Base-by-base conservation (phyloP, 2,329 filamentous ascomycete species). In the Alternaria sp. region DNA sequence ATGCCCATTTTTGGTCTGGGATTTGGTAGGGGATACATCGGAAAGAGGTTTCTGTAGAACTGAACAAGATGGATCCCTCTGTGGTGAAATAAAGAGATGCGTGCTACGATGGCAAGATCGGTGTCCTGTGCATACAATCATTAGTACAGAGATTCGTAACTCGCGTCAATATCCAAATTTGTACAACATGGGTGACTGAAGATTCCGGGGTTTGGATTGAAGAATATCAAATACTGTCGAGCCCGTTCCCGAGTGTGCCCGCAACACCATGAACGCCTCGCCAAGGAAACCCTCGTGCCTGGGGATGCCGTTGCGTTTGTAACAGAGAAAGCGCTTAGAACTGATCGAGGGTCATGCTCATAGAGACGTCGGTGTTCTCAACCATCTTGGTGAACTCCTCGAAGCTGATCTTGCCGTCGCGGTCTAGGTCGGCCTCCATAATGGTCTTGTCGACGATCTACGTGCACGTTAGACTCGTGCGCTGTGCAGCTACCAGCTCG, bases 311-410 rank as follows among this genome's bases (percentile, higher is more conserved):
- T 63, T 54, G 41, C 65, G 58, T 56, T 65, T 51, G 59, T 63
- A 16, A 59, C 56, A 45, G 49, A 57, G 63, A 57, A 50, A 54
- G 46, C 54, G 63, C 49, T 66, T 72, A 77, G 60, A 77, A 75
- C 83, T 78, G 82, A 85, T 87, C 87, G 78, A 90, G 79, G 50
- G 87, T 90, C 87, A 90, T 89, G 78, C 87, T 90, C 84, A 89
- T 85, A 62, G 84, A 86, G 48, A 90, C 85, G 78, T 90, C 88
- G 27, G 94, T 98, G 79, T 91, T 97, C 86, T 97, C 94, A 53
- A 99, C 95, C 94, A 99, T 98, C 84, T 95, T 93, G 63, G 90
- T 94, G 79, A 99, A 99, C 85, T 99, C 95, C 82, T 98, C 93
- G 75, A 99, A 99, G 84, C 93, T 97, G 80, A 99, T 98, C 86